Conservation (phyloP, 768 basidiomycete species). For the Agaricus sinodeliciosus region DNA sequence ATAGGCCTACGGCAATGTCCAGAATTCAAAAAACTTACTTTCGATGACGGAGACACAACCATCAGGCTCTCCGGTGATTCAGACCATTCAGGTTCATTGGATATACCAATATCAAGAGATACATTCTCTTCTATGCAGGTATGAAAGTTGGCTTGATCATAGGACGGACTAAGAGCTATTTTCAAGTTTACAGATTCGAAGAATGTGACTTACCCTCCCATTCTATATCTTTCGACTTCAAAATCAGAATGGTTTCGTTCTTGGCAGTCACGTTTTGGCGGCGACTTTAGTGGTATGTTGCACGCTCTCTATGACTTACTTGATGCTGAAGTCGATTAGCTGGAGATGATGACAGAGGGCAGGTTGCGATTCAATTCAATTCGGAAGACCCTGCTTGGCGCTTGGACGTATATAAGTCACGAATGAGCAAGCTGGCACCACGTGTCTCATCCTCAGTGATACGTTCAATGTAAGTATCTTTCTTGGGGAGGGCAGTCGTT, state of each 20-base stretch:
- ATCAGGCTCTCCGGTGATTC: background rate
- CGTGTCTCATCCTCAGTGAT: background rate
- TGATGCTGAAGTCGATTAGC: background rate
- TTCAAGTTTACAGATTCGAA: background rate
- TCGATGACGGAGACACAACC: background rate
- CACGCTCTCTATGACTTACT: background rate
- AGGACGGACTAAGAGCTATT: background rate
- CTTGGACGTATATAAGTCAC: background rate
- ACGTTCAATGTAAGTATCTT: background rate
- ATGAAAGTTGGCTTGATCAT: background rate
- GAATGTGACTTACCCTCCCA: background rate
- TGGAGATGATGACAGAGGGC: background rate
- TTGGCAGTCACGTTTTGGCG: background rate
- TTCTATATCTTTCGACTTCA: background rate
- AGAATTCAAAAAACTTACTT: background rate
- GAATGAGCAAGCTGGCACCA: background rate
- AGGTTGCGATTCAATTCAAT: conserved; percentile 1
- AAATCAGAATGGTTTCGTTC: background rate
- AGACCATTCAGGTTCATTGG: background rate
- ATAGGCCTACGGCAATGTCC: background rate
- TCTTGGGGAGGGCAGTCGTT: background rate
- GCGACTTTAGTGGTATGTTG: conserved; percentile 2
- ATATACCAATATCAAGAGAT: background rate
- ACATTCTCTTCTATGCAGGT: background rate
- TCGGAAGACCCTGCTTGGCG: background rate